Base-by-base conservation (phyloP, 2,329 filamentous ascomycete species). In the Calonectria pauciramosa region DNA sequence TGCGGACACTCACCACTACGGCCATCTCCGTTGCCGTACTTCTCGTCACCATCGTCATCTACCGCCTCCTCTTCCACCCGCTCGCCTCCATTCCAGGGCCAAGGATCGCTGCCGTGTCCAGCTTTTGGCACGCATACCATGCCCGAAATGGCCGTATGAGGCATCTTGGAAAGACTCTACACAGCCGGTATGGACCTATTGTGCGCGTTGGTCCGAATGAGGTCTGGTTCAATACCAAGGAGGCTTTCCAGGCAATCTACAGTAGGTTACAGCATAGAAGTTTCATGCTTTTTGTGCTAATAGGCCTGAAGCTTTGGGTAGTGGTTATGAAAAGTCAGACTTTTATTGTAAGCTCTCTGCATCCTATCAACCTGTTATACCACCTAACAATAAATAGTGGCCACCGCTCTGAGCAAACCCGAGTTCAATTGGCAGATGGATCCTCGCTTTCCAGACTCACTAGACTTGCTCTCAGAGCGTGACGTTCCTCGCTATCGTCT, bases 151-250 rank as follows among this genome's bases (percentile, higher is more conserved):
- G 89, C 0, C 83, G 82, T 2, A 84, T 88, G 79, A 82, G 84
- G 6, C 76, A 81, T 10, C 67, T 91, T 4, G 87, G 86, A 1
- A 85, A 83, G 77, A 83, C 81, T 0, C 75, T 91, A n/a, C 89
- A 91, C 70, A 73, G 77, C 0, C 80, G 72, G 14, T 90, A 91
- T 73, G 90, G 90, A 0, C 85, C 88, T 0, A 82, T 86, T 3
- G 90, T 91, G n/a, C 85, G 90, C 0, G 86, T 91, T 10, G 88
- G 88, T 0, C 90, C 90, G 0, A 86, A 90, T 41, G 89, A 91
- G 77, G 84, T 91, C 8, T 91, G 89, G 87, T 87, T 90, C 34
- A 82, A 88, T 72, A 88, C 86, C 3, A 84, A 80, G 28, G 87
- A 89, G 63, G 89, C 87, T 0, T 89, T 88, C 73, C 85, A 85